Evolutionary conservation across 768 basidiomycete species (phyloP).

Genomic region (Lentinula edodes): DNA sequence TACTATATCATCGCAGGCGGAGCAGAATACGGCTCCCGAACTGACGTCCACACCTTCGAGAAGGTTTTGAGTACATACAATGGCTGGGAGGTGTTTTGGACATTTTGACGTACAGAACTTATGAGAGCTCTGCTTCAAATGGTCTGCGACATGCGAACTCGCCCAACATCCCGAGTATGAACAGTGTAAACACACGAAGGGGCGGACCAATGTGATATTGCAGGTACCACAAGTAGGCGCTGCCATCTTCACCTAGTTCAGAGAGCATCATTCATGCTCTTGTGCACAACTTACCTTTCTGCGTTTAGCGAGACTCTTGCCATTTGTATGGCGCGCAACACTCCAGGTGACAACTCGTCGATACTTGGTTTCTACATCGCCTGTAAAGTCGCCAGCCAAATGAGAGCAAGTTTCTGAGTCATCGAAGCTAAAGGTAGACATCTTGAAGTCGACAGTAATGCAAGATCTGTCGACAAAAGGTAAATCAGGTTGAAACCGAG

Average conservation of each 20-base stretch:
- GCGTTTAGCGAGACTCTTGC: slow-evolving; percentile 49
- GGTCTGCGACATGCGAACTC: slow-evolving; percentile 48
- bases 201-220: slow-evolving; percentile 46
- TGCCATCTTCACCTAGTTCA: slow-evolving; percentile 32
- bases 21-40: slow-evolving; percentile 72
- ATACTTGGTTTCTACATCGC: slow-evolving; percentile 42
- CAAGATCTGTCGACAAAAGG: not conserved
- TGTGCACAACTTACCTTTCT: slow-evolving; percentile 46
- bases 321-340: slow-evolving; percentile 38
- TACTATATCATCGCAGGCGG: slow-evolving; percentile 69
- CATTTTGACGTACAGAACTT: slow-evolving; percentile 50
- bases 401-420: slow-evolving; percentile 44
- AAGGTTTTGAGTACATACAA: not conserved
- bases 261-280: not conserved
- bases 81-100: not conserved
- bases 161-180: slow-evolving; percentile 67
- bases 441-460: not conserved
- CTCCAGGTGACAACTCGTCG: slow-evolving; percentile 53
- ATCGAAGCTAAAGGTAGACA: not conserved
- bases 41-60: slow-evolving; percentile 63
- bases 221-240: slow-evolving; percentile 65
- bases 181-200: slow-evolving; percentile 73
- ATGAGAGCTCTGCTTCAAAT: slow-evolving; percentile 56
- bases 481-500: not conserved
- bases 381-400: slow-evolving; percentile 29